A percentile compares a stretch with the other conserved stretches of the same genome.
phyloP scores from a whole-genome alignment of 768 basidiomycete species.

The Sarcomyxa edulis region DNA sequence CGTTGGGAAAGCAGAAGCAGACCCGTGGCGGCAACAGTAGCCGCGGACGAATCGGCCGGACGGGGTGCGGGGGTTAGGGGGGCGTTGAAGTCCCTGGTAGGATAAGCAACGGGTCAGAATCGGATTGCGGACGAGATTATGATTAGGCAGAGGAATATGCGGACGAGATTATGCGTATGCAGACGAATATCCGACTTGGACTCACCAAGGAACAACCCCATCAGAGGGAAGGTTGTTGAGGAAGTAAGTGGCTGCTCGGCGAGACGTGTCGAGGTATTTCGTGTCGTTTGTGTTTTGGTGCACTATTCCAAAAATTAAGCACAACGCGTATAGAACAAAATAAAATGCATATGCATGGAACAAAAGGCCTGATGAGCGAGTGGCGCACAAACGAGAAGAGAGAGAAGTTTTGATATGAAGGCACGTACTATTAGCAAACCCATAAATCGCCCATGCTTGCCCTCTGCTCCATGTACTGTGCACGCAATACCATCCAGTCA shows the following conservation, averaged over 20 bases:
- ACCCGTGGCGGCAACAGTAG: conserved; percentile 55
- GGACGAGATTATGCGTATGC: neutral
- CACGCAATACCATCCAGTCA: neutral
- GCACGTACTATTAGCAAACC: conserved; percentile 60
- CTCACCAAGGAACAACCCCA: conserved; percentile 65
- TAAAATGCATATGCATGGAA: neutral
- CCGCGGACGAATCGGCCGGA: conserved; percentile 68
- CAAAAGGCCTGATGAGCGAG: too few species aligned
- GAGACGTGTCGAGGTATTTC: conserved; percentile 56
- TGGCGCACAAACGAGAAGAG: neutral
- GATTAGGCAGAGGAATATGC: too few species aligned
- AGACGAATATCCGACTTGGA: conserved; percentile 3
- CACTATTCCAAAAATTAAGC: conserved; percentile 39
- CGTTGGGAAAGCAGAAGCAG: conserved; percentile 50
- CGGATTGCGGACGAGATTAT: too few species aligned
- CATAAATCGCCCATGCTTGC: conserved; percentile 68
- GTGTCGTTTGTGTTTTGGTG: conserved; percentile 44
- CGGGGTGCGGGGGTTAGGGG: conserved; percentile 46
- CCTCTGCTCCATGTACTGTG: conserved; percentile 70
- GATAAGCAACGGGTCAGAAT: conserved; percentile 4
- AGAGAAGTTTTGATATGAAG: neutral
- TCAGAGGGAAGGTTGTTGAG: conserved; percentile 51
- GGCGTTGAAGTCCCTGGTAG: conserved; percentile 66
- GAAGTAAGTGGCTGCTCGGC: conserved; percentile 55
- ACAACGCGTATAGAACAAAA: neutral